Evolutionary conservation across 2,329 filamentous ascomycete genomes (phyloP).

Genomic region (Nannizzia gypsea): DNA sequence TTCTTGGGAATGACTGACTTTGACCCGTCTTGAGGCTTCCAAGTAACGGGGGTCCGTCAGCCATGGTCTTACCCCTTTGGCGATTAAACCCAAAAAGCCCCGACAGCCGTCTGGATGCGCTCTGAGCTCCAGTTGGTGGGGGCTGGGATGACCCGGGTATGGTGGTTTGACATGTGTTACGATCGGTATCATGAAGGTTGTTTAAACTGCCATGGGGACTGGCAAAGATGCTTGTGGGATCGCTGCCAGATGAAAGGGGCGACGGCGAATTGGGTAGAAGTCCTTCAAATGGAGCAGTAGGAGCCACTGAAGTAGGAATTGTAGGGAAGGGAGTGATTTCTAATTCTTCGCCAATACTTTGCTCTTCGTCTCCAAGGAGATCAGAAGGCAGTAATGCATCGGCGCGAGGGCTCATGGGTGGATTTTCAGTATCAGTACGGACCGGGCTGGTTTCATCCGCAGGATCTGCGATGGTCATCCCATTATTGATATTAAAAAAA

Average conservation of each 20-base stretch:
- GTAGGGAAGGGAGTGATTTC: conserved; percentile 11
- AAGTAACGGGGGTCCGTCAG: conserved; percentile 46
- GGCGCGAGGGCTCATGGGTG: conserved; percentile 53
- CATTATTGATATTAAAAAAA: conserved; percentile 53
- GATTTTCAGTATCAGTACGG: conserved; percentile 44
- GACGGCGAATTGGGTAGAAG: conserved; percentile 32
- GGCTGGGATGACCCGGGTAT: conserved; percentile 5
- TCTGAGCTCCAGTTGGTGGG: conserved; percentile 31
- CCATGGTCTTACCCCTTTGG: conserved; percentile 49
- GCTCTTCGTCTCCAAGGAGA: conserved; percentile 46
- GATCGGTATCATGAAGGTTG: conserved; percentile 25
- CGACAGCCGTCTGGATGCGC: conserved; percentile 43
- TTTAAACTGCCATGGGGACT: conserved; percentile 35
- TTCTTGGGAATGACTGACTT: conserved; percentile 52
- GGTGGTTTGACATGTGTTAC: conserved; percentile 18
- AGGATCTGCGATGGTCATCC: conserved; percentile 44
- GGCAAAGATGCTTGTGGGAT: conserved; percentile 34
- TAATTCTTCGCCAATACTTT: conserved; percentile 9
- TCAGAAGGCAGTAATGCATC: conserved; percentile 51
- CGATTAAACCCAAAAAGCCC: conserved; percentile 47
- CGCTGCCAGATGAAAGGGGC: conserved; percentile 34
- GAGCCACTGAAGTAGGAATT: conserved; percentile 7
- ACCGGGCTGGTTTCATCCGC: conserved; percentile 28
- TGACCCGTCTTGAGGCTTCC: conserved; percentile 49
- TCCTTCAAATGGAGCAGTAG: conserved; percentile 22